Percentiles rank a stretch among this genome's conserved stretches.
These are phyloP conservation scores for Trypanosoma cruzi DNA, from an alignment of 208 protist genomes.

Conservation along the genomic window DNA sequence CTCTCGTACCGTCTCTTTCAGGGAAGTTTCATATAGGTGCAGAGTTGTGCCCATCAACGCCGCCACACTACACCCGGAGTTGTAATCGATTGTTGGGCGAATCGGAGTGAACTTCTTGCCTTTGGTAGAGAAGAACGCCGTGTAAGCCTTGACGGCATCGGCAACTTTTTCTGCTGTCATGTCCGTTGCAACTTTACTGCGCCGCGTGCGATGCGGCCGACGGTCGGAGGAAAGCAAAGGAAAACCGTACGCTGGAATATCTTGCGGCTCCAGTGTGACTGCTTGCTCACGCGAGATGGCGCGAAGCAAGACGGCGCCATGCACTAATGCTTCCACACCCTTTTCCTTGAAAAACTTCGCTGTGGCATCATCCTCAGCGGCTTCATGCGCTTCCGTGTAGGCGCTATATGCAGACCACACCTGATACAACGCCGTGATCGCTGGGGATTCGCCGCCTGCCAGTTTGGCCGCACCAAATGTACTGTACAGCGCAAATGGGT, in stretches of 20 bases:
- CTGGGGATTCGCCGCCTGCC: constrained; percentile 38
- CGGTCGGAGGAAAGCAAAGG: constrained; percentile 82
- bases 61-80: constrained; percentile 77
- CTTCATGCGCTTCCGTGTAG: constrained; percentile 68
- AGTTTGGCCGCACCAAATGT: constrained; percentile 54
- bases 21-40: constrained; percentile 85
- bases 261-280: constrained; percentile 29
- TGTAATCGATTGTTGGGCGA: constrained; percentile 60
- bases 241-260: constrained; percentile 52
- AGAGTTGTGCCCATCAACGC: constrained; percentile 66
- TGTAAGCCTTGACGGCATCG: constrained; percentile 63
- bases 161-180: constrained; percentile 55
- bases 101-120: constrained; percentile 60
- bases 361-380: constrained; percentile 38
- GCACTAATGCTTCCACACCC: constrained; percentile 80
- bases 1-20: constrained; percentile 67
- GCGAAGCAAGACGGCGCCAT: constrained; percentile 75
- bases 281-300: constrained; percentile 68
- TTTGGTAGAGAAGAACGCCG: constrained; percentile 55
- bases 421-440: constrained; percentile 64
- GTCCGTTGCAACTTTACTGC: constrained; percentile 47
- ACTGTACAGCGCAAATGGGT: constrained; percentile 79
- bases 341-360: constrained; percentile 63
- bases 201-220: constrained; percentile 41
- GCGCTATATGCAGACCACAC: constrained; percentile 74